Base-by-base conservation (phyloP, 139 green algal species). In the Cymbomonas tetramitiformis region DNA sequence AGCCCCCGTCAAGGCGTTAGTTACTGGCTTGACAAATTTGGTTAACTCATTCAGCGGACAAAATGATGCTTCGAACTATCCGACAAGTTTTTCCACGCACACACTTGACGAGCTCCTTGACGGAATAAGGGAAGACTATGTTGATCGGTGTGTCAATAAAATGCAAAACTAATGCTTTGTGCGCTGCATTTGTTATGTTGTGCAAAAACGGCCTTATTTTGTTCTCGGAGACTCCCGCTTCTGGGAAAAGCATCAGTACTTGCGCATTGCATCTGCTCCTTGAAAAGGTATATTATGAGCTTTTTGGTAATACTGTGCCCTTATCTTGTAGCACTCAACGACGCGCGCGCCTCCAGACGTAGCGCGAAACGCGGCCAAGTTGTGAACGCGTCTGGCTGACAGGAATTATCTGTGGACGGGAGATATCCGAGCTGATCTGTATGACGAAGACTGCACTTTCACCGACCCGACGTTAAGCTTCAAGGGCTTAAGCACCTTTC, bases 381-480 rank as follows among this genome's bases (percentile, higher is more conserved):
- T n/a, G n/a, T n/a, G n/a, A n/a, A n/a, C n/a, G n/a, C n/a, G n/a
- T n/a, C n/a, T n/a, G 15, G 4, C 21, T 33, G n/a, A 26, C 21
- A 19, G 44, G 10, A 51, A 38, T 15, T 72, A 72, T 30, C 48
- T 72, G 1, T 72, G 56, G 57, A 72, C 55, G 15, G 64, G 64
- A 0, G 49, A 67, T 6, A 67, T 72, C 57, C 41, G 43, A 40
- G 1, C n/a, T 3, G 64, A 72, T 24, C 15, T 72, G 38, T 72
- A 64, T 57, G 49, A 34, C 21, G 21, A 51, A 19, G 32, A 43
- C 9, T 72, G 64, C 56, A 39, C 31, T 1, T 72, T 72, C 57
- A 72, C 64, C 1, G 64, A 72, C 33, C 64, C 64, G 38, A 72
- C 64, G 30, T 36, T 72, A 8, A 64, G 51, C 5, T 72, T 72